Base-by-base conservation (phyloP, 257 asterid genomes). In the Solanum gracilifrons region DNA sequence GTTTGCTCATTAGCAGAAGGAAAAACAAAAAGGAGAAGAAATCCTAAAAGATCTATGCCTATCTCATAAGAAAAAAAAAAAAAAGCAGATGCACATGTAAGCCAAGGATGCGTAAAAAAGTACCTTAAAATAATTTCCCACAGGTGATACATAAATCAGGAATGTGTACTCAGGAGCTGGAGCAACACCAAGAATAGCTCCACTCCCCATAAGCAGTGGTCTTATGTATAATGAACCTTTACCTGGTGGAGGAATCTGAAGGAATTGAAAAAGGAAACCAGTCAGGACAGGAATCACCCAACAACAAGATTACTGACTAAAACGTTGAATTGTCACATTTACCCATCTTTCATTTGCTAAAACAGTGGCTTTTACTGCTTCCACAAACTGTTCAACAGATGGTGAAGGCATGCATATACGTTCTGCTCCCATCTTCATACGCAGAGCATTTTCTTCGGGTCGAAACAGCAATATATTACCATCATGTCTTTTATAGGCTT, bases 351-450 rank as follows among this genome's bases (percentile, higher is more conserved):
- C 92, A 77, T 97, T 97, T 58, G 99, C 98, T 80, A 97, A 88
- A 33, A 96, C 98, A 82, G 98, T 96, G 88, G 89, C 91, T 92
- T 94, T 96, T 62, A 97, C 98, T 87, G 98, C 98, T 89, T 96
- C 98, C 88, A 95, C 79, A 87, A 97, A 97, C 88, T 96, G 98
- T 87, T 95, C 95, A 82, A 96, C 97, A 58, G 97, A 90, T 7
- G 98, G 99, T 83, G 98, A 91, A 86, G 99, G 97, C 99, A 96
- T 95, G 93, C 99, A 97, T 98, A 97, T 95, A 41, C 99, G 98
- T 79, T 96, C 98, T 4, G 99, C 99, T 15, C 99, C 99, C 92
- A 87, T 91, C 87, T 92, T 90, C 71, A 97, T 91, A 36, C 99
- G 91, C 77, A 75, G 76, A 2, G 93, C 99, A 89, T 97, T 95